Base-by-base conservation (phyloP, 176 grass and related monocot genomes). In the Canna indica region DNA sequence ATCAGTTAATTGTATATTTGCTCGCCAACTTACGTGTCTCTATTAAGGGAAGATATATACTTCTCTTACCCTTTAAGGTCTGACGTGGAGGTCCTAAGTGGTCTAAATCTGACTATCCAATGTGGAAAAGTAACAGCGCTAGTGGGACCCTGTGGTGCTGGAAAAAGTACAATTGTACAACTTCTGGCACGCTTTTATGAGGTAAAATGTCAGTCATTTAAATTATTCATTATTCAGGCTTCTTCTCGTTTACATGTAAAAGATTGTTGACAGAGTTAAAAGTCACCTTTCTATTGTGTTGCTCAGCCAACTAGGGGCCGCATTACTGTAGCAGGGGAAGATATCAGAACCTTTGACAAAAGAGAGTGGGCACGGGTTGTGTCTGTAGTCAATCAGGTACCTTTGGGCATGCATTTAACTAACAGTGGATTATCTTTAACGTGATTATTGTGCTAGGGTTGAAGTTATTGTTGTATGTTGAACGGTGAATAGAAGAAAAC, bases 121-220 rank as follows among this genome's bases (percentile, higher is more conserved):
- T 80, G 80, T 83, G 93, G 93, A 79, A 90, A 97, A 90, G 62
- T 97, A 77, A 97, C 93, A 67, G 93, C 93, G 44, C 83, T 97
- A 77, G 93, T 97, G 31, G 93, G 93, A 29, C 76, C 93, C 73
- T 92, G 88, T 90, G 93, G 93, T 73, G 76, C 93, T 66, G 88
- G 93, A 10, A 97, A 97, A 92, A 97, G 88, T 73, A 97, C 93
- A 44, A 82, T 97, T 24, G 93, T 97, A 30, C 88, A 97, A 82
- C 88, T 97, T 77, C 77, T 97, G 69, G 88, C 86, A 64, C 93
- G 88, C 6, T 97, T 91, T 66, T 97, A 97, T 67, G 93, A 97
- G 93, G 88, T 97, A 73, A 44, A 80, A 44, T 47, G 48, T 42
- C 22, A 36, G 18, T 50, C 3, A 52, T 34, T 36, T 29, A 26